Evolutionary conservation across 1,284 basidiomycete species (phyloP).

Genomic region (Ustilago loliicola): DNA sequence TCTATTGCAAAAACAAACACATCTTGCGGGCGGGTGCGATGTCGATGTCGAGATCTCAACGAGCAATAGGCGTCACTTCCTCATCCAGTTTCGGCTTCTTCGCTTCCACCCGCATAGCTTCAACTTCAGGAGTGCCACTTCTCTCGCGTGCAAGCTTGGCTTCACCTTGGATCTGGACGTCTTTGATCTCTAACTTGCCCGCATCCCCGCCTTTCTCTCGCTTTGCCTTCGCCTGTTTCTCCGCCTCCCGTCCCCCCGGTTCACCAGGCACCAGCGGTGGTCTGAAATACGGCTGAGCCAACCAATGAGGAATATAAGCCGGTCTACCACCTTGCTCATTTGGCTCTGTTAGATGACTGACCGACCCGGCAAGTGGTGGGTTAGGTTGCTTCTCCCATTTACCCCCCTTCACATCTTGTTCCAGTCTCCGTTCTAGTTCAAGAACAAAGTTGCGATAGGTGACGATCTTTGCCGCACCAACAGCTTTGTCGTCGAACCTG

Average conservation of each 20-base stretch:
- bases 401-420: conserved; percentile 72
- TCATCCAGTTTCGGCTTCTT: conserved; percentile 23
- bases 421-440: conserved; percentile 79
- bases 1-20: not conserved
- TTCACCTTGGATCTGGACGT: conserved; percentile 32
- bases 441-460: conserved; percentile 76
- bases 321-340: conserved; percentile 67
- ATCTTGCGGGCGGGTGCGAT: no score
- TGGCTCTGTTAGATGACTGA: conserved; percentile 56
- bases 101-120: not conserved
- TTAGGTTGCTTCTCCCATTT: conserved; percentile 26
- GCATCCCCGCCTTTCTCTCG: not conserved
- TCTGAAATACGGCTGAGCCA: conserved; percentile 87
- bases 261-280: conserved; percentile 67
- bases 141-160: conserved; percentile 4
- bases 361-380: conserved; percentile 28
- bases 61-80: not conserved
- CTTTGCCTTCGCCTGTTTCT: conserved; percentile 6
- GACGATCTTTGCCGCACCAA: conserved; percentile 73
- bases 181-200: conserved; percentile 4
- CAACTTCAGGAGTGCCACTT: conserved; percentile 13
- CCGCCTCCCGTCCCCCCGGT: conserved; percentile 13
- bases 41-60: no score
- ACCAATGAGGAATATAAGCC: conserved; percentile 82
- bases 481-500: conserved; percentile 44